Evolutionary conservation across 2,329 filamentous ascomycete species (phyloP).

Genomic region (Allantophomopsis lycopodina): DNA sequence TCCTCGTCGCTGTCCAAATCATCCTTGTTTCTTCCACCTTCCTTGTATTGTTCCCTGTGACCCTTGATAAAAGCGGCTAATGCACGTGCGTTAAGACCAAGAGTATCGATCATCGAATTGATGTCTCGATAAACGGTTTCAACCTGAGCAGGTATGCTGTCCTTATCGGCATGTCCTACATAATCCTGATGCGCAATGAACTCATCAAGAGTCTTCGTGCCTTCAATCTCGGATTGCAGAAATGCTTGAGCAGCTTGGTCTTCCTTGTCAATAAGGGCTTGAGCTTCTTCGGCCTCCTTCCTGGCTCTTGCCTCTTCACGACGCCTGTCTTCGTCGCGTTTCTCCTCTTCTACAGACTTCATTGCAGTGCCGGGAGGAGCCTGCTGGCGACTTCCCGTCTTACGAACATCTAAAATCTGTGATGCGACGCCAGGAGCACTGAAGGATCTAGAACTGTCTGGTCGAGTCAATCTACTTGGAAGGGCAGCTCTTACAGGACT

Average conservation of each 20-base stretch:
- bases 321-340: slow-evolving; percentile 13
- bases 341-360: slow-evolving; percentile 7
- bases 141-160: slow-evolving; percentile 47
- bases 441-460: slow-evolving; percentile 40
- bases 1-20: slow-evolving; percentile 56
- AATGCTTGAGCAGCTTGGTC: slow-evolving; percentile 53
- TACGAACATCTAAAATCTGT: slow-evolving; percentile 26
- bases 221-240: slow-evolving; percentile 43
- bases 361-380: slow-evolving; percentile 32
- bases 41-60: slow-evolving; percentile 41
- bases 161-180: slow-evolving; percentile 26
- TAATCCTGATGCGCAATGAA: slow-evolving; percentile 52
- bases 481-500: slow-evolving; percentile 52
- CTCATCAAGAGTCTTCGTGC: slow-evolving; percentile 48
- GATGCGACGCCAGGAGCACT: slow-evolving; percentile 46
- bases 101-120: slow-evolving; percentile 86
- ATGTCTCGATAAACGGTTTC: slow-evolving; percentile 65
- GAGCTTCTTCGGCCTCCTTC: slow-evolving; percentile 41
- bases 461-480: slow-evolving; percentile 31
- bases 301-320: slow-evolving; percentile 28
- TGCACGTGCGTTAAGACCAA: slow-evolving; percentile 72
- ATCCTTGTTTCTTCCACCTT: slow-evolving; percentile 41
- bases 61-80: slow-evolving; percentile 45
- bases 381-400: slow-evolving; percentile 25
- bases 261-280: slow-evolving; percentile 50